These are phyloP conservation scores for Candida ficus DNA, from an alignment of 805 yeast species.

Conservation along the genomic window DNA sequence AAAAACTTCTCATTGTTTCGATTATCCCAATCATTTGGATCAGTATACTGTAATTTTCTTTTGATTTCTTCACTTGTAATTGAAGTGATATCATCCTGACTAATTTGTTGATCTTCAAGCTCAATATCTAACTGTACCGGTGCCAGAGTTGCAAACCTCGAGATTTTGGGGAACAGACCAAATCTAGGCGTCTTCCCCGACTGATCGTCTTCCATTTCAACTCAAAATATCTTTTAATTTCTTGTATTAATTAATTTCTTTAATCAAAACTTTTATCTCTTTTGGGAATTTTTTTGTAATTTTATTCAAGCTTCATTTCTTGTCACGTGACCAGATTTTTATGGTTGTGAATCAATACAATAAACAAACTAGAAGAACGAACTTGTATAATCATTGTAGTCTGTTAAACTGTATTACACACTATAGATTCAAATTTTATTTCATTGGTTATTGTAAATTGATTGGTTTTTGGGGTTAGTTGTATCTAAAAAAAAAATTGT, in stretches of 20 bases:
- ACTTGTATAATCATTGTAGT: too few relatives aligned
- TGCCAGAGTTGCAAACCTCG: constrained; percentile 6
- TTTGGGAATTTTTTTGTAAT: neutral
- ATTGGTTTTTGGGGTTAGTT: too few relatives aligned
- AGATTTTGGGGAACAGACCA: constrained; percentile 14
- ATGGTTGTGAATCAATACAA: too few relatives aligned
- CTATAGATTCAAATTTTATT: too few relatives aligned
- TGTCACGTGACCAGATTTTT: too few relatives aligned
- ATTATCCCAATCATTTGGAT: constrained; percentile 16
- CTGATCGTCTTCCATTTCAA: constrained; percentile 2
- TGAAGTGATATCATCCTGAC: constrained; percentile 9
- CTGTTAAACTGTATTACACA: too few relatives aligned
- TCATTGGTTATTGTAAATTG: too few relatives aligned
- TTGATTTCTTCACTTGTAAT: constrained; percentile 13
- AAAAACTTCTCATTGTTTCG: constrained; percentile 26
- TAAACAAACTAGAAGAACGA: too few relatives aligned
- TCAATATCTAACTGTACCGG: constrained; percentile 6
- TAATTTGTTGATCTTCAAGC: constrained; percentile 1
- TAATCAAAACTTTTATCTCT: too few relatives aligned
- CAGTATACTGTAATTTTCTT: constrained; percentile 13
- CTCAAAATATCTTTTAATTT: too few relatives aligned
- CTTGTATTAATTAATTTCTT: too few relatives aligned
- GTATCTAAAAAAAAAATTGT: too few relatives aligned
- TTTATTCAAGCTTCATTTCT: neutral
- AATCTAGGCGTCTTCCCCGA: constrained; percentile 2